Evolutionary conservation across 2,329 filamentous ascomycete genomes (phyloP), one percentile per base, ranked within the genome.

Genomic region (Dactylella cylindrospora): DNA sequence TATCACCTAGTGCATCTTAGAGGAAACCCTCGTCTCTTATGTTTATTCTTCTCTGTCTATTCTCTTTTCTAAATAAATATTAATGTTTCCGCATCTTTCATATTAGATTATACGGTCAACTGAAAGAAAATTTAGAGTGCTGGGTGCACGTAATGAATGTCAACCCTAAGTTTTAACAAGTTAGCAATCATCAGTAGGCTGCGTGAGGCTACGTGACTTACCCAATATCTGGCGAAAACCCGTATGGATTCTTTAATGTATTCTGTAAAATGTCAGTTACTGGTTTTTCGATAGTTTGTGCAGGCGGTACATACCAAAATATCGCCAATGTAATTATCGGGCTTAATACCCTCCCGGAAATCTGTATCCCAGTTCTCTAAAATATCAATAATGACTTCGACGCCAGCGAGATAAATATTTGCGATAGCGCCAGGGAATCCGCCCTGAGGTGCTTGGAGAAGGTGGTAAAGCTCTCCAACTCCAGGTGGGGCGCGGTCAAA

Each of bases 401-500:
- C 75, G 1, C 85, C 85, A 0, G 83, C 84, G 3, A 76, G 73
- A 71, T 81, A 88, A 38, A 88, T 78, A 70, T 88, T 89, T 60
- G 79, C 70, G 13, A 86, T 73, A 2, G 84, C 80, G 23, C 84
- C 80, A 23, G 72, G 71, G 69, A 85, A 87, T 3, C 79, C 84
- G 40, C 84, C 84, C 69, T 85, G 81, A 32, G 84, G 73, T 0
- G 77, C 73, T 32, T 78, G 76, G 31, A 81, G 76, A 6, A 88
- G 75, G 67, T 87, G 84, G 29, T 82, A 76, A 15, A 78, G 76
- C 6, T 80, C 77, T 0, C 77, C 75, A 5, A 79, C 71, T 8
- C 78, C 79, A 0, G 80, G 78, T 19, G 81, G 84, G 0, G 83
- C 83, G 4, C 85, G 80, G 70, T 88, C 85, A 69, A 88, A 88